phyloP scores from a whole-genome alignment of 1,284 basidiomycete genomes.

The Boletellus deceptivus region DNA sequence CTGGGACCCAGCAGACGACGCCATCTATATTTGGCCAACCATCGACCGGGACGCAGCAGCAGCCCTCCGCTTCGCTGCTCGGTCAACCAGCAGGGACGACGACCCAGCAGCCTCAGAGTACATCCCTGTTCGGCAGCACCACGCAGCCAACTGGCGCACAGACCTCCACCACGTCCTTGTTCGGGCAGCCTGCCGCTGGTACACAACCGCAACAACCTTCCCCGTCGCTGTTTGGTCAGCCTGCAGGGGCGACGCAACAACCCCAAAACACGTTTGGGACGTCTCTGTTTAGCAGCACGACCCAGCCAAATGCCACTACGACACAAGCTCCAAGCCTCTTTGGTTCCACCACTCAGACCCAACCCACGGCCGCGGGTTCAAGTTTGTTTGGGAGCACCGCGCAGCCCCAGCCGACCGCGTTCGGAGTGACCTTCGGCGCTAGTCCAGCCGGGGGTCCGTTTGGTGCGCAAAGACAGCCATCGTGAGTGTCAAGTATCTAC shows the following conservation, averaged over 20 bases:
- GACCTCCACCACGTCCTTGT: constrained; percentile 32
- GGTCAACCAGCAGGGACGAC: constrained; percentile 24
- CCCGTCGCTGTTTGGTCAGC: constrained; percentile 27
- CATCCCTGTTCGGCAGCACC: constrained; percentile 25
- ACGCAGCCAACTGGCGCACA: constrained; percentile 14
- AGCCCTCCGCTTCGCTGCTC: constrained; percentile 24
- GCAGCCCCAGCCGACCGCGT: constrained; percentile 4
- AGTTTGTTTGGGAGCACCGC: constrained; percentile 31
- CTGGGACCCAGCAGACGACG: constrained; percentile 17
- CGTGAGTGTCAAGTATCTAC: constrained; percentile 21
- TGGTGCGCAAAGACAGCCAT: constrained; percentile 38
- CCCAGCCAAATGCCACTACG: constrained; percentile 14
- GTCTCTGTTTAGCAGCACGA: constrained; percentile 23
- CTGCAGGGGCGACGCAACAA: constrained; percentile 23
- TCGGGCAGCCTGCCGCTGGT: constrained; percentile 34
- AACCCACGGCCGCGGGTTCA: constrained; percentile 25
- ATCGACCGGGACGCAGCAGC: constrained; percentile 15
- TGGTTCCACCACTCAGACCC: constrained; percentile 22
- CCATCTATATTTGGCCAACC: constrained; percentile 39
- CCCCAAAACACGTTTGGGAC: constrained; percentile 35
- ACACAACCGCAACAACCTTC: constrained; percentile 26
- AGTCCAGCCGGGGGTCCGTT: constrained; percentile 36
- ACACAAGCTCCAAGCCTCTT: constrained; percentile 25
- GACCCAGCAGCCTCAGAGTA: constrained; percentile 32
- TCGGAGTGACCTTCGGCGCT: constrained; percentile 4